Evolutionary conservation across 106 monocot species (phyloP), one percentile per base, ranked within the genome.

Genomic region (Triglochin maritima): DNA sequence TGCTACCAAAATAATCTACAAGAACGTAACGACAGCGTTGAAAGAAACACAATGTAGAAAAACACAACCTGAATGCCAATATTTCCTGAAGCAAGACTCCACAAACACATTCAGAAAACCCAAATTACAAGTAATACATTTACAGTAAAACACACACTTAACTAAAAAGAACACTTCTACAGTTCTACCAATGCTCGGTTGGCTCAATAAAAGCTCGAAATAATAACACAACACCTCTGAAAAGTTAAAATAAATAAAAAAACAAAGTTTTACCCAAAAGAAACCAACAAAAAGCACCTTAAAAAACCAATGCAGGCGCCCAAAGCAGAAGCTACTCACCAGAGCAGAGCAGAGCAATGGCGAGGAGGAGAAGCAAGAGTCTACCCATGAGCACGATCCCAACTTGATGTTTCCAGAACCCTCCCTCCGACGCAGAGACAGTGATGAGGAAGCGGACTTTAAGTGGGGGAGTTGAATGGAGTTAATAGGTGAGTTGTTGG

Each of bases 21-120:
- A n/a, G 55, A 59, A 41, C 7, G 8, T 0, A 59, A 7, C 59
- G 7, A 4, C 59, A 17, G 41, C 17, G 4, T 4, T 8, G 12
- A 59, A 17, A 59, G 59, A 9, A 17, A 59, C 59, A 5, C 59
- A 59, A 29, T 29, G 29, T 29, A 59, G 59, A 59, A 59, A 59
- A 41, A 59, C 16, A 42, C 16, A 41, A 59, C 59, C 59, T 59
- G 59, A 59, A 59, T 3, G 55, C 10, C 10, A 55, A 55, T n/a
- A 55, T 55, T 9, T n/a, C 55, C 14, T 55, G 55, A 9, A 55
- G 29, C 29, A 29, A 29, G 29, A 29, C 29, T 29, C 29, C 29
- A 29, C 29, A 29, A 29, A 29, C 29, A 29, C 29, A 29, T 29
- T 29, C 29, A 29, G 29, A 29, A 1, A 29, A 29, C 29, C 29